A percentile compares a stretch with the other conserved stretches of the same genome.
Evolutionary conservation across 2,329 filamentous ascomycete genomes (phyloP).

Genomic region (Talaromyces sp.): DNA sequence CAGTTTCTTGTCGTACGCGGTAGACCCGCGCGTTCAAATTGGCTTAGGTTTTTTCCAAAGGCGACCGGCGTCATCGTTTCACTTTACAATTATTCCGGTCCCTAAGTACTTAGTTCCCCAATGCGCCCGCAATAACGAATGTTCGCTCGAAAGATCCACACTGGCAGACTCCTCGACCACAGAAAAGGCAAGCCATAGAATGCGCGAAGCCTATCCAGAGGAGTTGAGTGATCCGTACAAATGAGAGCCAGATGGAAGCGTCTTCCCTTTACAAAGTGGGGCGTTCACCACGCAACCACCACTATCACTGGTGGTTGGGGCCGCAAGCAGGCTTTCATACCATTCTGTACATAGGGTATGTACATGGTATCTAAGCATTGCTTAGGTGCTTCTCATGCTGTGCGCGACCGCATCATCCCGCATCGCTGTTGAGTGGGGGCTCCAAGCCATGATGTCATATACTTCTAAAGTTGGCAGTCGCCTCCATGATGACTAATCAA

Average conservation of each 20-base stretch:
- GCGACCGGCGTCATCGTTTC: not conserved
- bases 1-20: too few species aligned
- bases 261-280: not conserved
- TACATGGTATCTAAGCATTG: too few species aligned
- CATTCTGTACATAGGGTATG: too few species aligned
- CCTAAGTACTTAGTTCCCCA: not conserved
- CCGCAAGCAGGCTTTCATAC: not conserved
- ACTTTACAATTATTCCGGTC: not conserved
- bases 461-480: too few species aligned
- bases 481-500: too few species aligned
- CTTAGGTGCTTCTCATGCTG: too few species aligned
- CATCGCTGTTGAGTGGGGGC: too few species aligned
- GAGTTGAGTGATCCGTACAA: not conserved
- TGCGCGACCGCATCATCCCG: too few species aligned
- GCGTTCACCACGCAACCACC: not conserved
- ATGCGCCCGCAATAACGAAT: not conserved
- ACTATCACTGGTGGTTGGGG: not conserved
- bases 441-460: too few species aligned
- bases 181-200: not conserved
- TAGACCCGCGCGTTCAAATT: too few species aligned
- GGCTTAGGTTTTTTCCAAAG: not conserved
- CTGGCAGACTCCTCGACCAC: slow-evolving; percentile 5
- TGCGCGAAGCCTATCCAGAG: not conserved
- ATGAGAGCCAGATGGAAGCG: not conserved
- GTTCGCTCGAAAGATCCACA: slow-evolving; percentile 10